Conservation (phyloP, 495 filamentous ascomycete genomes). For the Penicillium coffeae region DNA sequence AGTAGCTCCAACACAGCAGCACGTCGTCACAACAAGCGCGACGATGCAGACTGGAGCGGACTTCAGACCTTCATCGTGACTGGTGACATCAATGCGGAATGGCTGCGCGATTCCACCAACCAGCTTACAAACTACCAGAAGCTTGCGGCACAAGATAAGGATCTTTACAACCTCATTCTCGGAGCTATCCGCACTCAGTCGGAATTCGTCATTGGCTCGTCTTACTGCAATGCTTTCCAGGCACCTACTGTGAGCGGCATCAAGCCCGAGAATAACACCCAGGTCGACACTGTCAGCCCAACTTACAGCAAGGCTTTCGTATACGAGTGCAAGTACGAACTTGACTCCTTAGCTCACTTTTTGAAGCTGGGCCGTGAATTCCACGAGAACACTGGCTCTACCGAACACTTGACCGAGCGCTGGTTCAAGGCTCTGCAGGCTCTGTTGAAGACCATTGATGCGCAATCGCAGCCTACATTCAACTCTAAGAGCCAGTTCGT, state of each 20-base stretch:
- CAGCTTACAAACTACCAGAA: constrained; percentile 86
- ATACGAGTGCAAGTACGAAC: constrained; percentile 98
- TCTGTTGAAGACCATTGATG: constrained; percentile 66
- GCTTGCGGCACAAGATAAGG: constrained; percentile 73
- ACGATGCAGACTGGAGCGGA: constrained; percentile 68
- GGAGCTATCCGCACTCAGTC: constrained; percentile 96
- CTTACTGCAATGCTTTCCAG: constrained; percentile 98
- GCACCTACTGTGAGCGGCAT: constrained; percentile 80
- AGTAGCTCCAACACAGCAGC: too few species aligned
- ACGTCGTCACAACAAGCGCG: constrained; percentile 38
- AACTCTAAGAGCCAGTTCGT: constrained; percentile 57
- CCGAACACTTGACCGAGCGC: constrained; percentile 68
- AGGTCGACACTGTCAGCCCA: constrained; percentile 82
- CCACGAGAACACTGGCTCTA: constrained; percentile 71
- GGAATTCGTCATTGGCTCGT: constrained; percentile 88
- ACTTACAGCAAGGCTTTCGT: constrained; percentile 77
- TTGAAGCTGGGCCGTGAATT: constrained; percentile 83
- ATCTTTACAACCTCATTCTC: constrained; percentile 72
- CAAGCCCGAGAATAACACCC: constrained; percentile 62
- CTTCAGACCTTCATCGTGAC: constrained; percentile 94
- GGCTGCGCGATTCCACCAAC: constrained; percentile 96
- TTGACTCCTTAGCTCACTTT: constrained; percentile 93
- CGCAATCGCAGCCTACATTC: constrained; percentile 80
- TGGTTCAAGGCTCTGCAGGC: constrained; percentile 80
- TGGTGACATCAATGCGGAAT: constrained; percentile 98